Evolutionary conservation across 257 asterid genomes (phyloP), one percentile per base, ranked within the genome.

Genomic region (Gentiana macrophylla): DNA sequence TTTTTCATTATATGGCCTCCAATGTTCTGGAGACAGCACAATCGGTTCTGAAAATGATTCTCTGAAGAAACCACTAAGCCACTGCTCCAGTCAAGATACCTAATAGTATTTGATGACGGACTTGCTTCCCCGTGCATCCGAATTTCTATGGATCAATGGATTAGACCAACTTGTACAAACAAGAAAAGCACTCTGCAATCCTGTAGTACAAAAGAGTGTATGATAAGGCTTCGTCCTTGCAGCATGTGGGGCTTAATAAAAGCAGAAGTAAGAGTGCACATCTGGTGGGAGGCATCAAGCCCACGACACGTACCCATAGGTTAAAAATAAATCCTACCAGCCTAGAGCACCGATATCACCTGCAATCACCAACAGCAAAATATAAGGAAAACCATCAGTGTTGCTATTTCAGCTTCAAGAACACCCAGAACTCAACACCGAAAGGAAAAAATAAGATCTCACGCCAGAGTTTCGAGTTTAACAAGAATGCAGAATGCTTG

Each of bases 91-190:
- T 86, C 85, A 70, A 83, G 78, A 61, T 88, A 81, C 75, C 95
- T 71, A 64, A 77, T 68, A 52, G 79, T 48, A 55, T 78, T 67
- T 63, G 99, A 86, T 50, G 97, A 84, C 15, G 97, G 77, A 68
- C 82, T 65, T 64, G 81, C 88, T 67, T 81, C 99, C 24, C 56
- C 76, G 77, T 57, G 80, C 67, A 49, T 49, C 76, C 64, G 84
- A 63, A 59, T 75, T 74, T 76, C 86, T 63, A 76, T 88, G 99
- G 74, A 92, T 92, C 48, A 77, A 69, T 46, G 99, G 95, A 79
- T 92, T 92, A 56, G 94, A 79, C 99, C 99, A 92, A 80, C 80
- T 88, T 53, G 97, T 92, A 79, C 99, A 92, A 66, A 92, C 94
- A 80, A 92, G 97, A 77, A 88, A 92, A 88, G 83, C 97, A 92